Conservation (phyloP, 208 protist genomes). For the Spongospora subterranea region DNA sequence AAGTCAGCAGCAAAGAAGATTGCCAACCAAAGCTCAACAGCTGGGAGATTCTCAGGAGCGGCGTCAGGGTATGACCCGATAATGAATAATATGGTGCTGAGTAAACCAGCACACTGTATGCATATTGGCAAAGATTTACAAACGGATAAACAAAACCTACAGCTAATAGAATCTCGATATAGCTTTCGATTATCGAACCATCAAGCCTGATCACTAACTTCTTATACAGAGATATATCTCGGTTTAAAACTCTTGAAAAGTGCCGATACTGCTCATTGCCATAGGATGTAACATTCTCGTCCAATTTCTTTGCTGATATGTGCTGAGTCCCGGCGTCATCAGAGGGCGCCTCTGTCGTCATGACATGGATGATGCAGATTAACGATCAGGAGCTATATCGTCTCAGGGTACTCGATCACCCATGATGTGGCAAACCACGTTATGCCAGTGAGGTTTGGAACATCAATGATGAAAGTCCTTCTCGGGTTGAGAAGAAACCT, state of each 20-base stretch:
- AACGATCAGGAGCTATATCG: too few relatives aligned
- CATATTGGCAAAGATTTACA: not conserved
- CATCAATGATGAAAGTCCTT: too few relatives aligned
- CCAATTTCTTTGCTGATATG: too few relatives aligned
- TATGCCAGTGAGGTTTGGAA: too few relatives aligned
- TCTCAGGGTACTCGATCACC: too few relatives aligned
- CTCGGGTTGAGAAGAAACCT: too few relatives aligned
- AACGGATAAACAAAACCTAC: not conserved
- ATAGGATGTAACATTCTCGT: not conserved
- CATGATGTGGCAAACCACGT: too few relatives aligned
- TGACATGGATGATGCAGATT: too few relatives aligned
- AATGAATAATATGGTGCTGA: slow-evolving; percentile 12
- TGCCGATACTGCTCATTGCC: not conserved
- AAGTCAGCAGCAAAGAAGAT: slow-evolving; percentile 52
- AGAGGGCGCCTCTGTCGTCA: too few relatives aligned
- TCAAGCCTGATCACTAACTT: not conserved
- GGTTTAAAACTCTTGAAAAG: not conserved
- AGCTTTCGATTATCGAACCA: not conserved
- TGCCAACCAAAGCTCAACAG: slow-evolving; percentile 3
- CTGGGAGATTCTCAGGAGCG: not conserved
- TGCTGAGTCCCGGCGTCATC: too few relatives aligned
- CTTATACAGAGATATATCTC: not conserved
- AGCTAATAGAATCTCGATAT: not conserved
- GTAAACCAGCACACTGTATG: not conserved
- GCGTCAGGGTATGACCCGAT: not conserved